A percentile compares a stretch with the other conserved stretches of the same genome.
phyloP scores from a whole-genome alignment of 2,329 filamentous ascomycete genomes.

The Penicillium italicum region DNA sequence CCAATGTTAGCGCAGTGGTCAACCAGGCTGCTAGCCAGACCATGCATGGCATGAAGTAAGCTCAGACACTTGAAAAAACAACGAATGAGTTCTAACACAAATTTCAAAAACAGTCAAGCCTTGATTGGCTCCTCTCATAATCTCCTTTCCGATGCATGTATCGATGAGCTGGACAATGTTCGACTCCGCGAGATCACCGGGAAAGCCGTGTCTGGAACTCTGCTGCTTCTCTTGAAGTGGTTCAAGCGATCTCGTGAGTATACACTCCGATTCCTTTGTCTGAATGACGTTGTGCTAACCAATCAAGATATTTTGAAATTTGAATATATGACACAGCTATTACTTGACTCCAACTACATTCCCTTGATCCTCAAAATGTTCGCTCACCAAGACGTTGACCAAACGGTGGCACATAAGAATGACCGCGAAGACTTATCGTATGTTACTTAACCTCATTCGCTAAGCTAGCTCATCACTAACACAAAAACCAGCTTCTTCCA shows the following conservation, averaged over 20 bases:
- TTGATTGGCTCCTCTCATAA: constrained; percentile 24
- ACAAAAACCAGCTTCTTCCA: constrained; percentile 69
- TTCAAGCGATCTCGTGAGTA: constrained; percentile 85
- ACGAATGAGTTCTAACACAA: neutral
- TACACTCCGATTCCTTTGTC: neutral
- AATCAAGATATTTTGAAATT: constrained; percentile 81
- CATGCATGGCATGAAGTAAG: constrained; percentile 47
- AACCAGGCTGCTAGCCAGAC: constrained; percentile 52
- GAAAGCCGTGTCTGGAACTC: constrained; percentile 85
- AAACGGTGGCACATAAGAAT: constrained; percentile 78
- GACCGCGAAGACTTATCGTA: constrained; percentile 80
- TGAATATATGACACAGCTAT: constrained; percentile 88
- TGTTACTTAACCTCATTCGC: constrained; percentile 19
- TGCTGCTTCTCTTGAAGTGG: constrained; percentile 92
- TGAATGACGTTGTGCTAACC: constrained; percentile 10
- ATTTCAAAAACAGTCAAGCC: constrained; percentile 22
- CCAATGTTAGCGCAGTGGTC: constrained; percentile 82
- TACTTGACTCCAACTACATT: constrained; percentile 93
- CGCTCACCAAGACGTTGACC: constrained; percentile 89
- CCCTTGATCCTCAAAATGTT: constrained; percentile 90
- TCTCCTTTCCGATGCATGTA: constrained; percentile 35
- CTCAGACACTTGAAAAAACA: constrained; percentile 18
- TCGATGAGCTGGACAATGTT: constrained; percentile 77
- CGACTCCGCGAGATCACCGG: constrained; percentile 81
- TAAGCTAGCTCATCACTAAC: constrained; percentile 11